phyloP scores from a whole-genome alignment of 495 filamentous ascomycete species.

The Friedmanniomyces endolithicus region DNA sequence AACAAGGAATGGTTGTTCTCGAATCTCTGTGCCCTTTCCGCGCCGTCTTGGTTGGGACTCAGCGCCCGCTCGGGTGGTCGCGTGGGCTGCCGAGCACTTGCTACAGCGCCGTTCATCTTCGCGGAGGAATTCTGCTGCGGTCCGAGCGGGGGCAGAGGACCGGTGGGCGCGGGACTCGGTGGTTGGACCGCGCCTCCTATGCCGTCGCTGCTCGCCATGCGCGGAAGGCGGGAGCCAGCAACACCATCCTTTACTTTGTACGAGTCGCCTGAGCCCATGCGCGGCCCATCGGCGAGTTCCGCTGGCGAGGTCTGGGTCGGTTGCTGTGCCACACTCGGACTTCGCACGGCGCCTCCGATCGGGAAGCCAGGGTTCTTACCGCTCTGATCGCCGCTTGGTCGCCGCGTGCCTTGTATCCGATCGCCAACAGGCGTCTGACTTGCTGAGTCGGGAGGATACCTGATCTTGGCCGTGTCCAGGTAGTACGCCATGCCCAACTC shows the following conservation, averaged over 20 bases:
- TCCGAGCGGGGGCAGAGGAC: slow-evolving; percentile 10
- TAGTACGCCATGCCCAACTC: slow-evolving; percentile 86
- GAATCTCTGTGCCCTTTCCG: slow-evolving; percentile 4
- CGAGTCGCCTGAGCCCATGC: slow-evolving; percentile 10
- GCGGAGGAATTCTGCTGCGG: not conserved
- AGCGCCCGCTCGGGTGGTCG: slow-evolving; percentile 9
- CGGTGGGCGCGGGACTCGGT: slow-evolving; percentile 13
- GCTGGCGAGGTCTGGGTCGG: not conserved
- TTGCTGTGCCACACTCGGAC: not conserved
- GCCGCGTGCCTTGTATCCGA: slow-evolving; percentile 25
- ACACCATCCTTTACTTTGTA: not conserved
- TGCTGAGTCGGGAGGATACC: slow-evolving; percentile 57
- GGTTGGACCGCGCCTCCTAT: not conserved
- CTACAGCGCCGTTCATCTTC: not conserved
- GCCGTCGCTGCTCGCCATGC: not conserved
- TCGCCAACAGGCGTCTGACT: slow-evolving; percentile 21
- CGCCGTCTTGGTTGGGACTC: slow-evolving; percentile 3
- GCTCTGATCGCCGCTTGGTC: slow-evolving; percentile 28
- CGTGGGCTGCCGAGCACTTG: slow-evolving; percentile 13
- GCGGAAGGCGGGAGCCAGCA: slow-evolving; percentile 2
- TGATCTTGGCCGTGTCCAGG: slow-evolving; percentile 87
- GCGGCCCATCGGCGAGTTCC: slow-evolving; percentile 8
- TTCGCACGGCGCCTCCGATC: not conserved
- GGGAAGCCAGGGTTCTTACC: not conserved
- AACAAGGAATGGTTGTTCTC: slow-evolving; percentile 1